These are phyloP conservation scores for Xerocomus tenax DNA, from an alignment of 1,284 basidiomycete species.

Conservation along the genomic window DNA sequence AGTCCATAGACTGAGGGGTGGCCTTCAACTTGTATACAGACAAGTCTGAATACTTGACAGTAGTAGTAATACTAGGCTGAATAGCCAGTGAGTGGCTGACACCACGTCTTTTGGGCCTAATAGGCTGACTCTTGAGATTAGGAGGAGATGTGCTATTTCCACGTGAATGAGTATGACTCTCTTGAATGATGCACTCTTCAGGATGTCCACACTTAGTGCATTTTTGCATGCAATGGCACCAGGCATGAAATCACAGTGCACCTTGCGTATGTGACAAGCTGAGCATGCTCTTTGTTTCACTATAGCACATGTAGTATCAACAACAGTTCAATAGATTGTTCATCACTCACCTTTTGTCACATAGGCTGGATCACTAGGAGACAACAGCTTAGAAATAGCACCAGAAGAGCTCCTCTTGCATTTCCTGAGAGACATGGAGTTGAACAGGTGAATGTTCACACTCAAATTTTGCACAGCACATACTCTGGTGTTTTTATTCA, in stretches of 20 bases:
- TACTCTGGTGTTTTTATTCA: neutral
- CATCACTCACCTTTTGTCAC: neutral
- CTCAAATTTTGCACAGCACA: neutral
- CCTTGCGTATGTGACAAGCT: neutral
- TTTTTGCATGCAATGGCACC: neutral
- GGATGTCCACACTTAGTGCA: neutral
- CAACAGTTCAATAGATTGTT: neutral
- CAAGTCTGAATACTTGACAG: too few species aligned
- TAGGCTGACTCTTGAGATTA: too few species aligned
- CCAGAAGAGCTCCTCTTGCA: neutral
- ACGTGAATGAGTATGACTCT: neutral
- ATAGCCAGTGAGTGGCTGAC: too few species aligned
- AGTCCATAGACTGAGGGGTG: too few species aligned
- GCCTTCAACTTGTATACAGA: too few species aligned
- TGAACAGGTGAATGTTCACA: neutral
- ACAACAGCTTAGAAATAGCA: too few species aligned
- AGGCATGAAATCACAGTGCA: neutral
- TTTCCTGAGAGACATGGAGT: neutral
- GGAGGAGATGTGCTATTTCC: neutral
- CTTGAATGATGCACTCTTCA: neutral
- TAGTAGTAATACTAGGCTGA: too few species aligned
- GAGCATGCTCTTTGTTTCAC: neutral
- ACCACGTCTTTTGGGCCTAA: too few species aligned
- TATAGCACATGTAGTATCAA: neutral
- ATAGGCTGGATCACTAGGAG: too few species aligned